Conservation (phyloP, 2,329 filamentous ascomycete genomes). For the Clonostachys solani region DNA sequence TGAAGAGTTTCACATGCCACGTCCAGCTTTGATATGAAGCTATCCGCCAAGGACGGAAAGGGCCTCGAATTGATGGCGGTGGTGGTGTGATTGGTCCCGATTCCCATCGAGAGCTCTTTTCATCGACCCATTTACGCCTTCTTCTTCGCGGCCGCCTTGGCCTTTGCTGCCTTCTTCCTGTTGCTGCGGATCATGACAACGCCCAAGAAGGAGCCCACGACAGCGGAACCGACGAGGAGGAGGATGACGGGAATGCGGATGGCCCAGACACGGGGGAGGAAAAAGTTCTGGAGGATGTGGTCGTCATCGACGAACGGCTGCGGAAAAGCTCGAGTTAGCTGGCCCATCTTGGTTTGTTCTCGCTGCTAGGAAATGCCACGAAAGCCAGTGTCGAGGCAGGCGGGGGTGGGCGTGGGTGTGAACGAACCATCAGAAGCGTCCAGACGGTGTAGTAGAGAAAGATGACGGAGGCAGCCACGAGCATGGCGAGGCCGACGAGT, state of each 20-base stretch:
- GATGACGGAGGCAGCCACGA: slow-evolving; percentile 60
- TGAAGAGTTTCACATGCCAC: no score
- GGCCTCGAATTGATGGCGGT: no score
- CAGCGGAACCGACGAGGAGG: slow-evolving; percentile 83
- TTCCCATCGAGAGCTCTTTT: background rate
- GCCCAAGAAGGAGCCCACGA: slow-evolving; percentile 92
- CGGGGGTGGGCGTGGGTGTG: slow-evolving; percentile 2
- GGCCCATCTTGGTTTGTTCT: background rate
- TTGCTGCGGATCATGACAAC: slow-evolving; percentile 99
- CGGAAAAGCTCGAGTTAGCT: slow-evolving; percentile 1
- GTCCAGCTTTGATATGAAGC: no score
- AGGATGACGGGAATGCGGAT: slow-evolving; percentile 98
- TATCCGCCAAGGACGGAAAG: no score
- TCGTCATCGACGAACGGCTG: slow-evolving; percentile 96
- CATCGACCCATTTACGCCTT: slow-evolving; percentile 56
- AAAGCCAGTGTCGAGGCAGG: background rate
- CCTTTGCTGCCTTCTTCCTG: slow-evolving; percentile 94
- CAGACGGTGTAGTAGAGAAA: slow-evolving; percentile 92
- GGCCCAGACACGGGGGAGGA: slow-evolving; percentile 96
- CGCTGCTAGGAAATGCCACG: background rate
- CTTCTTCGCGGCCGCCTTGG: slow-evolving; percentile 80
- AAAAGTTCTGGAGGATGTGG: slow-evolving; percentile 90
- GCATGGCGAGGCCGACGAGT: slow-evolving; percentile 65
- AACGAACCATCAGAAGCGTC: slow-evolving; percentile 89
- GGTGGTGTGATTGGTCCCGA: background rate